Evolutionary conservation across 257 asterid species (phyloP), one percentile per base, ranked within the genome.

Genomic region (Forsythia viridissima): DNA sequence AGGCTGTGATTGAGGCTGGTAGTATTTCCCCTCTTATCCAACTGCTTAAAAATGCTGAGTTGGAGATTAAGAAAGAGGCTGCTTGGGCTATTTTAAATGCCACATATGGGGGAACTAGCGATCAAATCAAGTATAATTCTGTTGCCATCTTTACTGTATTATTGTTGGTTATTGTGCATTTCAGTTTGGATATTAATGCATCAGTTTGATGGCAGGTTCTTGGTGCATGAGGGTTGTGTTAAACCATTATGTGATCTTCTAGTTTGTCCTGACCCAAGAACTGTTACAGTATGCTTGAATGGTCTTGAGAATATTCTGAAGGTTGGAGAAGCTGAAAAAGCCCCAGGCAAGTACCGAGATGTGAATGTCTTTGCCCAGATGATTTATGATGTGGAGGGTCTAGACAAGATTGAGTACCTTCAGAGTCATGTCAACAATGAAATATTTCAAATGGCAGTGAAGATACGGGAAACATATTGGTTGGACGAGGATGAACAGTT

Each of bases 311-410:
- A 84, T 82, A 86, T 88, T 74, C 71, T 86, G 71, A 88, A 86
- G 85, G 91, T 88, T 72, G 88, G 91, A 61, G 90, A 88, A 84
- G 85, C 88, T 36, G 91, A 88, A 76, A 88, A 84, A 76, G 77
- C 39, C 76, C 84, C 73, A 79, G 88, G 87, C 8, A 78, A 68
- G 82, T 80, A 86, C 0, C 82, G 86, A 75, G 88, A 82, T 38
- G 82, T 88, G 61, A 88, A 88, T 76, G 83, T 82, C 73, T 86
- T 78, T 63, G 90, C 88, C 38, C 91, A 86, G 75, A 76, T 86
- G 88, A 82, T 86, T 48, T 90, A 86, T 55, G 90, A 82, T 52
- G 86, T 85, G 5, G 89, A 81, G 74, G 91, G 91, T 61, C 76
- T 83, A 16, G 91, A 87, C 79, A 87, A 83, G 83, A 85, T 87